These are phyloP conservation scores for Erodium trifolium DNA, from an alignment of 441 rosid genomes.

Conservation along the genomic window DNA sequence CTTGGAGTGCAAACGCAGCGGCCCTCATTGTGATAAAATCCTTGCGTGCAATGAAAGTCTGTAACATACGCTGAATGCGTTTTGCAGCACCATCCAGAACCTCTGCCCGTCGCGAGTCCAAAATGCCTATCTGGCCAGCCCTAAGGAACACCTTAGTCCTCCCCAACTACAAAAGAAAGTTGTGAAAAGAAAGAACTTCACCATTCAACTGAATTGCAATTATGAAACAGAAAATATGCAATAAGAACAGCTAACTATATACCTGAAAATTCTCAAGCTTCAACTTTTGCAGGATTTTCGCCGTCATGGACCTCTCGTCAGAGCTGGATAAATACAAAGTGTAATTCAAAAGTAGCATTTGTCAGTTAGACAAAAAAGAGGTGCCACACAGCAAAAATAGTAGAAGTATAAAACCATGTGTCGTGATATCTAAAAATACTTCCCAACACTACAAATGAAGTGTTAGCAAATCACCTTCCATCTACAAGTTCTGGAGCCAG, in stretches of 20 bases:
- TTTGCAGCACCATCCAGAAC: constrained; percentile 82
- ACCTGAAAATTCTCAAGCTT: constrained; percentile 94
- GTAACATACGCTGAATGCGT: constrained; percentile 59
- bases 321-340: constrained; percentile 38
- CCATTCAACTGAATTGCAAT: constrained; percentile 5
- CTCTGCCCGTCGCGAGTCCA: constrained; percentile 79
- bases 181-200: constrained; percentile 13
- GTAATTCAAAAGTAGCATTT: not conserved
- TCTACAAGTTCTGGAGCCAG: constrained; percentile 64
- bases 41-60: constrained; percentile 51
- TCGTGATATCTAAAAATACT: not conserved
- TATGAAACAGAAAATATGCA: constrained; percentile 9
- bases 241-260: constrained; percentile 14
- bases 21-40: constrained; percentile 43
- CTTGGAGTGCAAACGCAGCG: constrained; percentile 68
- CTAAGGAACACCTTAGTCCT: constrained; percentile 90
- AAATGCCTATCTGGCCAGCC: constrained; percentile 93
- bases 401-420: not conserved
- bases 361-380: constrained; percentile 5
- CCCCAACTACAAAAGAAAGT: constrained; percentile 57
- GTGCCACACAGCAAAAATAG: not conserved
- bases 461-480: constrained; percentile 48
- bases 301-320: constrained; percentile 70
- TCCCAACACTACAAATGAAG: constrained; percentile 14
- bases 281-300: constrained; percentile 62